Evolutionary conservation across 1,139 yeast species (phyloP), one percentile per base, ranked within the genome.

Genomic region (Candida pseudoviswanathii): DNA sequence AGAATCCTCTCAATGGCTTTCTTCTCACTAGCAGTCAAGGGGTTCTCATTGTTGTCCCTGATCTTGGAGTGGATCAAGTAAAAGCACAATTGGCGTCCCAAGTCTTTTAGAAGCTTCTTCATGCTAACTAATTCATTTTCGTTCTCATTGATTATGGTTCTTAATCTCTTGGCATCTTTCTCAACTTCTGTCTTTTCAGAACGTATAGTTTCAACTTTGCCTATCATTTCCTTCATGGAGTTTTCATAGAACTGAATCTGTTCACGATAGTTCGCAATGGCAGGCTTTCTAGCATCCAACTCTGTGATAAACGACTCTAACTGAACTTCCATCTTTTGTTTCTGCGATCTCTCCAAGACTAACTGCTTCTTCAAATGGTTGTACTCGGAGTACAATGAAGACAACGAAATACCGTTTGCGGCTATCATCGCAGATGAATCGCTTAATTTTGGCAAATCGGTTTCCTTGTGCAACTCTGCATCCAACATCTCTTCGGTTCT

Each of bases 211-310:
- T 75, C 80, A 25, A 73, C 64, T 51, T 71, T 71, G 4, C 65
- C 67, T 22, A 74, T 65, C 69, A 73, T 66, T 10, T 75, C 79
- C 50, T 71, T 69, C 52, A 74, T 60, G 0, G 77, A 65, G 6
- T 58, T 57, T 55, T 76, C 78, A 54, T 75, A 53, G 70, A 76
- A 58, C 77, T 77, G 59, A 71, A 70, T 58, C 76, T 84, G 61
- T 72, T 79, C 66, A 76, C 84, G 63, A 82, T 89, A 54, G 83
- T 86, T 68, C 3, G 87, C 80, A 45, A 92, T 78, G 1, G 86
- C 74, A 0, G 98, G 98, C 49, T 90, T 86, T 58, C 88, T 86
- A 26, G 82, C 77, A 62, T 91, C 96, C 56, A 94, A 73, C 63
- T 92, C 97, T 31, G 73, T 75, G 33, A 91, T 81, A 58, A 92